These are phyloP conservation scores for Claviceps pazoutovae DNA, from an alignment of 2,329 filamentous ascomycete species.

Conservation along the genomic window DNA sequence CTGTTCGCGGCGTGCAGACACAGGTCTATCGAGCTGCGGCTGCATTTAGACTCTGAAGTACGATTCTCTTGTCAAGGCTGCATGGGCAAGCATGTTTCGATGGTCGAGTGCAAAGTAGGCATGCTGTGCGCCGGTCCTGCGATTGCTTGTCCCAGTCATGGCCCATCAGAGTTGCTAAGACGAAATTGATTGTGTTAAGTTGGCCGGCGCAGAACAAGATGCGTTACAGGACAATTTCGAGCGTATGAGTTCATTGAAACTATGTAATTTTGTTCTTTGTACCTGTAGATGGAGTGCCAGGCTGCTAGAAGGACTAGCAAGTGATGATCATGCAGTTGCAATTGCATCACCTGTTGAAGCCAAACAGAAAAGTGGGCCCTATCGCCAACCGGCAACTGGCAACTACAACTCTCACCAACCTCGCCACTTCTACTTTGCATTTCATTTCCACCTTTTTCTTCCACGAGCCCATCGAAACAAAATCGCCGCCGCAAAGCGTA, in stretches of 20 bases:
- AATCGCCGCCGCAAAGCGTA: background rate
- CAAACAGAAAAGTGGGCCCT: conserved; percentile 1
- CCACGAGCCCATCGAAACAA: background rate
- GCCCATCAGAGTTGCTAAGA: background rate
- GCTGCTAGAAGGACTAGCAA: background rate
- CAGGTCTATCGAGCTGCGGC: background rate
- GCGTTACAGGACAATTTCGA: no score
- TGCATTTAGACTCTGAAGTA: background rate
- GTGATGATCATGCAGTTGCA: background rate
- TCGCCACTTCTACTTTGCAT: background rate
- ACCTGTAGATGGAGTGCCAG: no score
- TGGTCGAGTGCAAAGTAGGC: background rate
- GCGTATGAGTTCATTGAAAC: no score
- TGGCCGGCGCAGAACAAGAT: no score
- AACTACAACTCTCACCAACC: background rate
- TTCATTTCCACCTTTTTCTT: background rate
- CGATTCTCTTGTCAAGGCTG: background rate
- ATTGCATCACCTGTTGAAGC: background rate
- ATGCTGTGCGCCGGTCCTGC: background rate
- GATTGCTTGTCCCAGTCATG: background rate
- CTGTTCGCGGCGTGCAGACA: background rate
- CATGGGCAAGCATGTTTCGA: background rate
- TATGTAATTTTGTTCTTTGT: no score
- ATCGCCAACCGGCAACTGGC: background rate
- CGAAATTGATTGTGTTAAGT: no score